phyloP scores from a whole-genome alignment of 257 asterid species.

The Solanum chilense region DNA sequence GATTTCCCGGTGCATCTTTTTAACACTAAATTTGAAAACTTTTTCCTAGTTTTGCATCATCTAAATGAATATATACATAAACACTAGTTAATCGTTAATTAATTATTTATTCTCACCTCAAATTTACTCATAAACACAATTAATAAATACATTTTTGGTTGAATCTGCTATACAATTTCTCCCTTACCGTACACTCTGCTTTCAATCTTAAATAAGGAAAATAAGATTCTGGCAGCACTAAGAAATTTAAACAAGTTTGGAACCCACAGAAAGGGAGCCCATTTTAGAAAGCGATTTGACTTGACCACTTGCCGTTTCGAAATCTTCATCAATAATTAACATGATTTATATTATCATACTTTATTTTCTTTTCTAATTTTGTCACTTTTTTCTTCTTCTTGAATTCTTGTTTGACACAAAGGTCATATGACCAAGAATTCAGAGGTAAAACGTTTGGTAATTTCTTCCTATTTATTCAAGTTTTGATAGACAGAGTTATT shows the following conservation, averaged over 20 bases:
- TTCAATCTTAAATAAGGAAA: neutral
- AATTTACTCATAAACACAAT: too few relatives aligned
- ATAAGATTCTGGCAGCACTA: neutral
- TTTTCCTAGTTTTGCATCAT: neutral
- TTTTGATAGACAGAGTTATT: neutral
- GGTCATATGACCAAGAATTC: neutral
- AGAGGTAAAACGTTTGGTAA: neutral
- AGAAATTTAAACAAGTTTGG: neutral
- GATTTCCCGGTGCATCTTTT: neutral
- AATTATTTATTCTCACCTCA: neutral
- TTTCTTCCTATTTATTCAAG: neutral
- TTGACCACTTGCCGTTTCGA: neutral
- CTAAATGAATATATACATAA: neutral
- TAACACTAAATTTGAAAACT: neutral
- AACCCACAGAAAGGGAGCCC: neutral
- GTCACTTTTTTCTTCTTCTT: neutral
- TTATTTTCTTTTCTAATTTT: neutral
- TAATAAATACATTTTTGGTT: neutral
- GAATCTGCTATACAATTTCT: neutral
- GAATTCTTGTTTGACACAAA: neutral
- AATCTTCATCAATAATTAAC: neutral
- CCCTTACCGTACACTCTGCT: neutral
- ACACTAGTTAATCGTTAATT: neutral
- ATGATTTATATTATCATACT: neutral
- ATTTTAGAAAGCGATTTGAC: conserved; percentile 1